phyloP scores from a whole-genome alignment of 1,284 basidiomycete species.

The Microbotryomycetes sp. region DNA sequence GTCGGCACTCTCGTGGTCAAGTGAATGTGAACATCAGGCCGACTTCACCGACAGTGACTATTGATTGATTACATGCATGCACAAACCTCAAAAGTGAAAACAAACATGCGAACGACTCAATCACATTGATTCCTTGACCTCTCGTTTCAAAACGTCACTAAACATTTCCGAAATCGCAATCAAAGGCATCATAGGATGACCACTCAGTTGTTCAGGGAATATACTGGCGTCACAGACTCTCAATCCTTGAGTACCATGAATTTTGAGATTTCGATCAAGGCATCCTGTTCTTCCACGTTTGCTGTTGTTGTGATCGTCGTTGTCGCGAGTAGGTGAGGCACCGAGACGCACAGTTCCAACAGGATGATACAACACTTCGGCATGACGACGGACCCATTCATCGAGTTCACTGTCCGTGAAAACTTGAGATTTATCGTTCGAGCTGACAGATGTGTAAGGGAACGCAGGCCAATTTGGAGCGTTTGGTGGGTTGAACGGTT shows the following conservation, averaged over 20 bases:
- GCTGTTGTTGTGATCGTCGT: too few species aligned
- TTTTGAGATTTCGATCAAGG: conserved; percentile 47
- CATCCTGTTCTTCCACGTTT: conserved; percentile 41
- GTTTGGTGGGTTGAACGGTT: conserved; percentile 38
- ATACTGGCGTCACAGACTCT: conserved; percentile 51
- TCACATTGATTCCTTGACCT: too few species aligned
- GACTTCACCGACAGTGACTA: too few species aligned
- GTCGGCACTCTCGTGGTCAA: too few species aligned
- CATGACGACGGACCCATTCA: conserved; percentile 42
- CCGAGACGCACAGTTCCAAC: conserved; percentile 40
- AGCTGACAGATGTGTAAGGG: conserved; percentile 43
- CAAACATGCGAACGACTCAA: too few species aligned
- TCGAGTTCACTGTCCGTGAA: conserved; percentile 46
- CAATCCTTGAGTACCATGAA: conserved; percentile 48
- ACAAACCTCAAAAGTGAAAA: too few species aligned
- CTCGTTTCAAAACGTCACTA: conserved; percentile 34
- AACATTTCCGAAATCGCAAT: conserved; percentile 42
- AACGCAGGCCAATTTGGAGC: not conserved
- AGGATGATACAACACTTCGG: conserved; percentile 47
- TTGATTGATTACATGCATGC: too few species aligned
- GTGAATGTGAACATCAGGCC: too few species aligned
- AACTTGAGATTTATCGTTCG: conserved; percentile 41
- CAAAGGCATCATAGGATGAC: conserved; percentile 40
- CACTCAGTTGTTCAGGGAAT: conserved; percentile 44
- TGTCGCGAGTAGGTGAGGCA: too few species aligned